A percentile compares a stretch with the other conserved stretches of the same genome.
phyloP scores from a whole-genome alignment of 345 rosid genomes.

The Brassica napus region DNA sequence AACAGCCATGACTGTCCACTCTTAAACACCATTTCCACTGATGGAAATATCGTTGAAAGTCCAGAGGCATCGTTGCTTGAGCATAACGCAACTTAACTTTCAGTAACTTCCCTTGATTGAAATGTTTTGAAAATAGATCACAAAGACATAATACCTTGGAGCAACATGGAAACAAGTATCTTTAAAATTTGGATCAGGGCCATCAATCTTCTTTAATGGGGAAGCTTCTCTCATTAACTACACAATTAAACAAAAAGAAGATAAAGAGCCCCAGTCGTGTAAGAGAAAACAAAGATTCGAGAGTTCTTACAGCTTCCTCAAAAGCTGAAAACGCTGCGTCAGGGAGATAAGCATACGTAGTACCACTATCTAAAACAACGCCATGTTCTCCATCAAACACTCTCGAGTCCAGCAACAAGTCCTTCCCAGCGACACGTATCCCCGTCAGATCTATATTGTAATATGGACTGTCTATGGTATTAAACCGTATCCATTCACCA shows the following conservation, averaged over 20 bases:
- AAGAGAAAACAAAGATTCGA: not conserved
- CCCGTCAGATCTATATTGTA: slow-evolving; percentile 95
- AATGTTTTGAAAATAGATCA: slow-evolving; percentile 9
- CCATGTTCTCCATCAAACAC: slow-evolving; percentile 79
- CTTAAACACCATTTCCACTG: slow-evolving; percentile 70
- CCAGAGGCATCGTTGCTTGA: slow-evolving; percentile 56
- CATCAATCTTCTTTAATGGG: slow-evolving; percentile 63
- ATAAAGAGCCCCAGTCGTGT: too few species aligned
- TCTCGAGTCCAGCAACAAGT: slow-evolving; percentile 52
- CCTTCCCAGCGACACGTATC: slow-evolving; percentile 88
- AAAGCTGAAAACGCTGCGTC: slow-evolving; percentile 71
- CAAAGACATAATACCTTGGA: slow-evolving; percentile 53
- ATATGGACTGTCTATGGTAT: slow-evolving; percentile 93
- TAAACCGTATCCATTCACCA: slow-evolving; percentile 41
- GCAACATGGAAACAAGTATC: slow-evolving; percentile 82
- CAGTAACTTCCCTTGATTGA: slow-evolving; percentile 13
- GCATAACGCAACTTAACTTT: slow-evolving; percentile 24
- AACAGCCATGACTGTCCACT: slow-evolving; percentile 66
- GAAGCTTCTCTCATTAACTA: slow-evolving; percentile 68
- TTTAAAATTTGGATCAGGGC: slow-evolving; percentile 89
- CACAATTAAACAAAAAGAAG: slow-evolving; percentile 6
- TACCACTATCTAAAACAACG: slow-evolving; percentile 83
- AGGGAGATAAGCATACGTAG: slow-evolving; percentile 90
- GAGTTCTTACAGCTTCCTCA: slow-evolving; percentile 69
- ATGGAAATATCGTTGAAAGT: slow-evolving; percentile 64